Evolutionary conservation across 306 rosid genomes (phyloP), one percentile per base, ranked within the genome.

Genomic region (Ziziphus jujuba): DNA sequence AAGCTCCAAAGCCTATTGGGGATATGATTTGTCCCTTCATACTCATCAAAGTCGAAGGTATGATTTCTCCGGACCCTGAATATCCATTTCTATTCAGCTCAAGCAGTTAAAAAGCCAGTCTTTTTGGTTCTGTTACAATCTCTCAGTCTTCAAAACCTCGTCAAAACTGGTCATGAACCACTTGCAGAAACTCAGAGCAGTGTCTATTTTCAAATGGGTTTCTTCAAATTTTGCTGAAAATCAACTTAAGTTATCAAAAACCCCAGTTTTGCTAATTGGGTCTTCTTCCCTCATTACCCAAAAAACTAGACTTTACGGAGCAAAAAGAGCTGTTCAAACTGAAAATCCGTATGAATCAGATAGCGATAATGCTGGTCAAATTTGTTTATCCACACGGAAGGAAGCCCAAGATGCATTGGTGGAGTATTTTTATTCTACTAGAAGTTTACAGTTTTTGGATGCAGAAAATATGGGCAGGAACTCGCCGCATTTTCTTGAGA

Each of bases 381-480:
- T 71, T 63, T 21, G 72, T 25, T 68, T 23, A 57, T 49, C 75
- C 40, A 44, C 63, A 17, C 51, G 33, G 9, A 85, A 59, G 70
- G 83, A 76, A 80, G 97, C 88, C 14, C 89, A 87, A 79, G 82
- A 76, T 25, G 97, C 91, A 48, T 77, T 91, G 40, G 62, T 89
- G 36, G 97, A 91, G 1, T 91, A 91, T 69, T 87, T 91, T 52
- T 84, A 91, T 66, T 70, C 78, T 19, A 89, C 90, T 31, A 79
- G 97, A 48, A 78, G 84, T 73, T 48, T 91, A n/a, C 80, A 80
- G 47, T 87, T 81, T 73, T 5, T 66, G 51, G 96, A 89, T 49
- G 98, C 98, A 1, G 96, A 91, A 61, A 85, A 78, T 75, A 89
- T 91, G 87, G 80, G 95, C 74, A 87, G 49, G 73, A 84, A 89